A percentile compares a stretch with the other conserved stretches of the same genome.
phyloP scores from a whole-genome alignment of 148 eudicot species.

The Amaranthus hypochondriacus region DNA sequence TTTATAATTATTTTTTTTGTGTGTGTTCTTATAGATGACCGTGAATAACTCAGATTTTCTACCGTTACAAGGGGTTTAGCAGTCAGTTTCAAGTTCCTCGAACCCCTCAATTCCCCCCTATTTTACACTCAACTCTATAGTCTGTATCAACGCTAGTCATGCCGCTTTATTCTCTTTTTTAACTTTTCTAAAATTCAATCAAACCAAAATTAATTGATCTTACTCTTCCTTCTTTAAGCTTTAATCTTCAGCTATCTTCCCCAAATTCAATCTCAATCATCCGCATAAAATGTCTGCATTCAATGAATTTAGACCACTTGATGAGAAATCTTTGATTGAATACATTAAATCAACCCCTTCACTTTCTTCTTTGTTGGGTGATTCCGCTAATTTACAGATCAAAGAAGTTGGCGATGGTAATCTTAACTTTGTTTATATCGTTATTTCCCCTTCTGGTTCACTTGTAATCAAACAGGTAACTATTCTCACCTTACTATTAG shows the following conservation, averaged over 20 bases:
- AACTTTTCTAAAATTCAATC: neutral
- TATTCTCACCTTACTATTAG: neutral
- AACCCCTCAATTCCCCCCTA: neutral
- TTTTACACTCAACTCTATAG: no score
- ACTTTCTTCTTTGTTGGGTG: constrained; percentile 52
- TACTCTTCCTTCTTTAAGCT: neutral
- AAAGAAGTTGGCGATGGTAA: constrained; percentile 97
- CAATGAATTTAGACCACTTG: constrained; percentile 50
- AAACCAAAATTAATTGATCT: neutral
- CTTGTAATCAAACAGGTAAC: constrained; percentile 79
- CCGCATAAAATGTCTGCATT: constrained; percentile 23
- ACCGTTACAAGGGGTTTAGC: no score
- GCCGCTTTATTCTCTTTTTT: neutral
- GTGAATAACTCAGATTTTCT: no score
- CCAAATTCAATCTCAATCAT: neutral
- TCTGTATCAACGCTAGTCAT: neutral
- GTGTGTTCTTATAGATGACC: no score
- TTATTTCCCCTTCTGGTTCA: constrained; percentile 46
- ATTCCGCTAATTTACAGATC: constrained; percentile 39
- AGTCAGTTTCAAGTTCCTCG: no score
- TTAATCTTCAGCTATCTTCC: neutral
- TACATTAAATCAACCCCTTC: constrained; percentile 73
- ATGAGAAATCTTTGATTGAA: constrained; percentile 63
- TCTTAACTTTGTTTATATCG: constrained; percentile 83
- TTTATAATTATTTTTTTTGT: no score